Percentiles rank a stretch among this genome's conserved stretches.
phyloP scores from a whole-genome alignment of 169 alveolate species.

The Cryptosporidium tyzzeri region DNA sequence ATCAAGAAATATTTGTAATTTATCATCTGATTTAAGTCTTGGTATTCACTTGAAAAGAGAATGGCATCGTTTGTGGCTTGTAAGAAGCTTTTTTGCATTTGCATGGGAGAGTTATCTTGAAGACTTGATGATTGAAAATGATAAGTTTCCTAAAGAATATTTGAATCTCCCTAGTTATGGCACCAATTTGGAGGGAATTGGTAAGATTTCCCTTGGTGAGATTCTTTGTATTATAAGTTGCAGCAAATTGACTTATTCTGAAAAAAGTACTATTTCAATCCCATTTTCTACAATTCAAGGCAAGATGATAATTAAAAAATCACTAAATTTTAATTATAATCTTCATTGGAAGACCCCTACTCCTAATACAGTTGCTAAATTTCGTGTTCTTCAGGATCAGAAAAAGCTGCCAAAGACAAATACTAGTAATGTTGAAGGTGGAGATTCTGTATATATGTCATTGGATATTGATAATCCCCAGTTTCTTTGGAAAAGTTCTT shows the following conservation, averaged over 20 bases:
- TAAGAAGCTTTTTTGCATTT: slow-evolving; percentile 52
- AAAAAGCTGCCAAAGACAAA: not conserved
- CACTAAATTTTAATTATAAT: slow-evolving; percentile 3
- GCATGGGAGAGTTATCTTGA: slow-evolving; percentile 51
- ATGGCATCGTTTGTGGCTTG: slow-evolving; percentile 69
- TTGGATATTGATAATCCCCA: slow-evolving; percentile 41
- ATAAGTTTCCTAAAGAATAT: not conserved
- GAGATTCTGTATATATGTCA: slow-evolving; percentile 15
- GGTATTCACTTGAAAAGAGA: slow-evolving; percentile 46
- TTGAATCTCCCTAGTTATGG: slow-evolving; percentile 52
- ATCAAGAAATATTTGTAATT: not conserved
- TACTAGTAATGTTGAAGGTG: not conserved
- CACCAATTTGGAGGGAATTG: not conserved
- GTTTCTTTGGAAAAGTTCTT: slow-evolving; percentile 22
- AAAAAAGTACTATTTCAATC: not conserved
- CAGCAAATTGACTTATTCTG: slow-evolving; percentile 1
- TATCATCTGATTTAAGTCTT: slow-evolving; percentile 6
- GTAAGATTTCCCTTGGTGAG: slow-evolving; percentile 64
- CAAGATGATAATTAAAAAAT: slow-evolving; percentile 13
- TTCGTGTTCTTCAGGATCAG: slow-evolving; percentile 1
- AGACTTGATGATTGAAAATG: slow-evolving; percentile 21
- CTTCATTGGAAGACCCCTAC: slow-evolving; percentile 67
- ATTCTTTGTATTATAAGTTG: slow-evolving; percentile 35
- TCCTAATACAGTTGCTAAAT: slow-evolving; percentile 55
- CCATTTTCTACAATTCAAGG: slow-evolving; percentile 70